These are phyloP conservation scores for Neospora caninum DNA, from an alignment of 169 alveolate species.

Conservation along the genomic window DNA sequence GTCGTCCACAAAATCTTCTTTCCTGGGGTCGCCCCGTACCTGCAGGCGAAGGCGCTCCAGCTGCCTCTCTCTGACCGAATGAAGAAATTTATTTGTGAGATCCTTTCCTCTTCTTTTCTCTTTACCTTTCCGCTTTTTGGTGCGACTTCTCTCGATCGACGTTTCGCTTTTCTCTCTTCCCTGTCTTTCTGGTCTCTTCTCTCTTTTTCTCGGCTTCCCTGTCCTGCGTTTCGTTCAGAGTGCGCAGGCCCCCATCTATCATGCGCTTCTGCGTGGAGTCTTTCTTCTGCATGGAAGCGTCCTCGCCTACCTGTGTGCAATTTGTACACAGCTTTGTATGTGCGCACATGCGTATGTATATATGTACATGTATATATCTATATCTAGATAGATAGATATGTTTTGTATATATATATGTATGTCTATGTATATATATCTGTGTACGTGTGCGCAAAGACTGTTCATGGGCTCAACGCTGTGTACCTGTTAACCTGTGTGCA, in stretches of 20 bases:
- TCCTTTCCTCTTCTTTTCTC: not conserved
- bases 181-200: not conserved
- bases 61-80: constrained; percentile 48
- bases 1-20: constrained; percentile 34
- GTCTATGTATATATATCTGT: not conserved
- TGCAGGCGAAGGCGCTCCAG: constrained; percentile 56
- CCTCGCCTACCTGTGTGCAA: too few species aligned
- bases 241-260: too few species aligned
- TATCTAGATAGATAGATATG: not conserved
- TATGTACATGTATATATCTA: too few species aligned
- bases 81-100: not conserved
- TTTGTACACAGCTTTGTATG: too few species aligned
- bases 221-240: too few species aligned
- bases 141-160: not conserved
- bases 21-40: constrained; percentile 57
- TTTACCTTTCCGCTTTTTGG: not conserved
- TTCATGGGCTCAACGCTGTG: too few species aligned
- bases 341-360: too few species aligned
- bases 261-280: too few species aligned
- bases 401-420: not conserved
- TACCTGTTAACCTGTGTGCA: too few species aligned
- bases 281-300: too few species aligned
- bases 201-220: not conserved
- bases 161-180: not conserved
- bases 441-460: too few species aligned